Base-by-base conservation (phyloP, 2,329 filamentous ascomycete genomes). In the Diplodia intermedia region DNA sequence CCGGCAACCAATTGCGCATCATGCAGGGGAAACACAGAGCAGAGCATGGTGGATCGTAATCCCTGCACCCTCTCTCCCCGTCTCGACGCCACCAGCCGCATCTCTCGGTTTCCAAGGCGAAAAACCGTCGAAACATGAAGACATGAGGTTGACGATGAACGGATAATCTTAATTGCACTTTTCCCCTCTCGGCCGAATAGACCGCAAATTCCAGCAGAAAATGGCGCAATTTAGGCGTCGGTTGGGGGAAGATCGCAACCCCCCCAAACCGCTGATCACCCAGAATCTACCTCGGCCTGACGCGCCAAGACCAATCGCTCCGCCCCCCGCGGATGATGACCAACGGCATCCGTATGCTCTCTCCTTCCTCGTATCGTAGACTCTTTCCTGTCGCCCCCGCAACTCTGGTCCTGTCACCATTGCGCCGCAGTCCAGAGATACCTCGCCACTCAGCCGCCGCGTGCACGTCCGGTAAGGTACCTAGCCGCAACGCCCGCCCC, bases 131-230 rank as follows among this genome's bases (percentile, higher is more conserved):
- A 18, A 29, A 23, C 15, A 6, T 7, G 40, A 33, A 62, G 23
- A 18, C 14, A 26, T 62, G 57, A 62, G 26, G 57, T 62, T 26
- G 33, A 36, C 8, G 12, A 33, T 5, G 9, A 43, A 23, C 20
- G 20, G 18, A 31, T 43, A 50, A 62, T 50, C 57, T 49, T 12
- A 40, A 62, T 15, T 7, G 43, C 40, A 36, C 40, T 62, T 62
- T 62, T 3, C 57, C 40, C 29, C 49, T 62, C 26, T 43, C 11
- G 57, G 57, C 49, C 7, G 15, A 29, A 62, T 43, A 62, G 40
- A 11, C 40, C 4, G 57, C 31, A 62, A 62, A 62, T 62, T 50
- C 26, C n/a, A 7, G 40, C 57, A 1, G 15, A 50, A 50, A 33
- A 20, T 62, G 57, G 40, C 40, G 26, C 43, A 49, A 43, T 62